Conservation (phyloP, 2,329 filamentous ascomycete species). For the Trichophaea hybrida region DNA sequence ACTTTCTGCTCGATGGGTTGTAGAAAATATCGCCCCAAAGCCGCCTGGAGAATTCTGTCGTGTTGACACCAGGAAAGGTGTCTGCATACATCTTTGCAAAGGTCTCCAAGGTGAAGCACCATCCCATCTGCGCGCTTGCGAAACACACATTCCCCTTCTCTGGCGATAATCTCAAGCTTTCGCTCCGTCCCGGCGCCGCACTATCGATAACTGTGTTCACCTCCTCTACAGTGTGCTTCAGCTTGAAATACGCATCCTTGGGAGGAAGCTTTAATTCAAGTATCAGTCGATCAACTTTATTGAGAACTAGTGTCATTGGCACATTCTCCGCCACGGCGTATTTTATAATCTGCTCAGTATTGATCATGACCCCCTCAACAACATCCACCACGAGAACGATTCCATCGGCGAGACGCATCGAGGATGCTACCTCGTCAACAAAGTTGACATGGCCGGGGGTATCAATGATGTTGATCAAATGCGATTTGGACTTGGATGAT, state of each 20-base stretch:
- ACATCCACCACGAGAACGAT: constrained; percentile 90
- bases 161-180: constrained; percentile 68
- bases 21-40: constrained; percentile 97
- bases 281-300: constrained; percentile 94
- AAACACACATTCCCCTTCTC: constrained; percentile 99
- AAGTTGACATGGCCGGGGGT: constrained; percentile 98
- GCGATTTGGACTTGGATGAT: constrained; percentile 81
- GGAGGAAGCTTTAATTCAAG: constrained; percentile 88
- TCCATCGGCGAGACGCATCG: constrained; percentile 75
- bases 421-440: constrained; percentile 86
- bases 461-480: constrained; percentile 87
- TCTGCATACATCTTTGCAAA: constrained; percentile 96
- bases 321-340: constrained; percentile 83
- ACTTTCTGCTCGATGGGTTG: constrained; percentile 78
- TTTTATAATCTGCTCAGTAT: constrained; percentile 94
- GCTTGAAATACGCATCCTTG: constrained; percentile 93
- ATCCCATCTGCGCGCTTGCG: constrained; percentile 81
- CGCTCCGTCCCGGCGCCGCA: constrained; percentile 65
- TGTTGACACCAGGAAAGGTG: constrained; percentile 66
- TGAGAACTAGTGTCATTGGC: constrained; percentile 78
- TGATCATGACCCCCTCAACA: constrained; percentile 96
- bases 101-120: constrained; percentile 88
- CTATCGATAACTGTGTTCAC: constrained; percentile 93
- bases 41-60: constrained; percentile 65
- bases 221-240: constrained; percentile 96